Conservation (phyloP, 768 basidiomycete species). For the Tylopilus sp. region DNA sequence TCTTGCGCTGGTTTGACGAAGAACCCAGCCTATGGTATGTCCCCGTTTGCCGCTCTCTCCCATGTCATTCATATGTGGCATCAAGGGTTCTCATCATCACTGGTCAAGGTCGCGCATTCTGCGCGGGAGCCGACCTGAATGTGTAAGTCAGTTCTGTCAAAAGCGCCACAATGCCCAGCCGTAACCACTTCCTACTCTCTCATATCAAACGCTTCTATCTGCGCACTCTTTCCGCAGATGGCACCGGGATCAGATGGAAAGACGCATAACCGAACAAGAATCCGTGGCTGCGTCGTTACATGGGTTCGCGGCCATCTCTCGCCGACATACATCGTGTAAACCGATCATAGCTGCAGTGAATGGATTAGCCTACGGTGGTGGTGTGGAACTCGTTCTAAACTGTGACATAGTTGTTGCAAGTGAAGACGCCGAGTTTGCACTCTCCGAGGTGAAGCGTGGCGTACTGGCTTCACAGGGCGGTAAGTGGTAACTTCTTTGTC, state of each 20-base stretch:
- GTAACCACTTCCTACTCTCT: background rate
- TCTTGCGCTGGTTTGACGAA: conserved; percentile 72
- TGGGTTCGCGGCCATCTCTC: conserved; percentile 74
- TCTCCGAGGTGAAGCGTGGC: conserved; percentile 78
- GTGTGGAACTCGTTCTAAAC: conserved; percentile 65
- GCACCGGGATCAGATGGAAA: conserved; percentile 50
- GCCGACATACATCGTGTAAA: conserved; percentile 57
- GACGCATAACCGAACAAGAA: conserved; percentile 43
- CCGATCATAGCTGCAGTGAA: conserved; percentile 80
- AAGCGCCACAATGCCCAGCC: background rate
- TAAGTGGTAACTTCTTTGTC: conserved; percentile 27
- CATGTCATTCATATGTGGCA: background rate
- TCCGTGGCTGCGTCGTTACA: conserved; percentile 37
- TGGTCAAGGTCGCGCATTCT: conserved; percentile 69
- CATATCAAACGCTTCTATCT: background rate
- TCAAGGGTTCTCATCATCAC: conserved; percentile 72
- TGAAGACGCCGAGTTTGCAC: conserved; percentile 63
- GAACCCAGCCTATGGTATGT: conserved; percentile 70
- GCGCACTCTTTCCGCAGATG: conserved; percentile 42
- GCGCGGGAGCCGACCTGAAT: conserved; percentile 78
- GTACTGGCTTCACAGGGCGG: conserved; percentile 73
- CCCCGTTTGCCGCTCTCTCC: background rate
- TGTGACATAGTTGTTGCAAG: conserved; percentile 75
- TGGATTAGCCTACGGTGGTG: conserved; percentile 70
- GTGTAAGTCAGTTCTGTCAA: conserved; percentile 43